Base-by-base conservation (phyloP, 257 asterid genomes). In the Leonotis leonurus region DNA sequence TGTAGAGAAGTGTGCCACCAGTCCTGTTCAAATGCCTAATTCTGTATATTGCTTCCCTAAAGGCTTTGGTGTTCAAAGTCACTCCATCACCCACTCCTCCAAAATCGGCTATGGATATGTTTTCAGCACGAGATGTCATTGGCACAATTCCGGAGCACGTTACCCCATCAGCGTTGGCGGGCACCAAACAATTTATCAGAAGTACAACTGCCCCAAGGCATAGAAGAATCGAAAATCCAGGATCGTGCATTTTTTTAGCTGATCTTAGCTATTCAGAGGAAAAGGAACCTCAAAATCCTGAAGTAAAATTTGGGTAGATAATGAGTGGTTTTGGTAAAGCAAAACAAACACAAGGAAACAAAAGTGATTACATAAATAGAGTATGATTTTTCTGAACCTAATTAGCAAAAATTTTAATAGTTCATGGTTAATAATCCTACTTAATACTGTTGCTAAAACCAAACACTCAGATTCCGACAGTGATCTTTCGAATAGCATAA, bases 81-180 rank as follows among this genome's bases (percentile, higher is more conserved):
- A 56, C 70, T 30, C 97, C 97, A 68, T 90, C 96, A 14, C 96
- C 97, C n/a, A 90, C 83, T 3, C 82, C 97, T 41, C 97, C 96
- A 14, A 75, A 90, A 64, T 87, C 96, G 27, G 72, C 48, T 43
- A 90, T 78, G 17, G 97, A 87, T 73, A 90, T 79, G 83, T 82
- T 83, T 36, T 85, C 85, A 25, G 66, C 54, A 20, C 97, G 77
- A 56, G 77, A 16, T 39, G 63, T 86, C 91, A 79, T 82, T 21
- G 91, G 86, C 4, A 90, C 97, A 29, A 87, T 85, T 8, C 95
- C 95, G 10, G 96, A 83, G 75, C 97, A 90, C 0, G 95, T 83
- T 16, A 64, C 85, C 69, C 16, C 72, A 14, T 75, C 88, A 0
- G 72, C 83, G 56, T 70, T 80, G 1, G 65, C 83, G n/a, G 41